phyloP scores from a whole-genome alignment of 2,329 filamentous ascomycete genomes.

The Aspergillus melleus region DNA sequence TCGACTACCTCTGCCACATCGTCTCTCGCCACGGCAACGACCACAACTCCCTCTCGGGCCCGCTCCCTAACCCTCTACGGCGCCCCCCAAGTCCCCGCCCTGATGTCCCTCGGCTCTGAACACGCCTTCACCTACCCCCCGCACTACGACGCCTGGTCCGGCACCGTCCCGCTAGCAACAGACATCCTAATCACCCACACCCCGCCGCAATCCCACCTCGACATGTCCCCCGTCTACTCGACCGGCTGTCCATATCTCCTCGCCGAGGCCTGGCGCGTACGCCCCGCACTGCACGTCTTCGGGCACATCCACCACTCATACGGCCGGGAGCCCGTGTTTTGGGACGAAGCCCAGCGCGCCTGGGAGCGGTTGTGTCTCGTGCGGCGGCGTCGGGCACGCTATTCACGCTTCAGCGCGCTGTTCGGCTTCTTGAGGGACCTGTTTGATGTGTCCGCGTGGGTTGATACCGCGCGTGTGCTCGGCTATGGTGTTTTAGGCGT shows the following conservation, averaged over 20 bases:
- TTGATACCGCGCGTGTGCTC: slow-evolving; percentile 52
- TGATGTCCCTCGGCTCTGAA: slow-evolving; percentile 65
- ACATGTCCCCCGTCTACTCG: slow-evolving; percentile 54
- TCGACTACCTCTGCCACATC: neutral
- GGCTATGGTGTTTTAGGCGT: slow-evolving; percentile 56
- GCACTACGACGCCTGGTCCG: slow-evolving; percentile 68
- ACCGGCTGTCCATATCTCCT: slow-evolving; percentile 72
- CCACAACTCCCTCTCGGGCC: slow-evolving; percentile 43
- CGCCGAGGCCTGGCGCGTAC: slow-evolving; percentile 70
- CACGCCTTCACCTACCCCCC: slow-evolving; percentile 77
- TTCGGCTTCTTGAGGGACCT: slow-evolving; percentile 37
- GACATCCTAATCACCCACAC: slow-evolving; percentile 82
- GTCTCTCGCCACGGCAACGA: neutral
- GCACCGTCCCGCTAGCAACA: slow-evolving; percentile 67
- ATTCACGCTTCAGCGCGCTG: slow-evolving; percentile 24
- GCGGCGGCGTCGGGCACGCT: slow-evolving; percentile 27
- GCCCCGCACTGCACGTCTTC: slow-evolving; percentile 76
- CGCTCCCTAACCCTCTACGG: slow-evolving; percentile 74
- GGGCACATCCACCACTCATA: slow-evolving; percentile 80
- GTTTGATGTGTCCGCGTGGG: slow-evolving; percentile 42
- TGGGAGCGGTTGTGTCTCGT: slow-evolving; percentile 66
- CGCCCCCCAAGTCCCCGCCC: slow-evolving; percentile 70
- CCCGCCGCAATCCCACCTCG: slow-evolving; percentile 72
- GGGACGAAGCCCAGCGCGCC: slow-evolving; percentile 69
- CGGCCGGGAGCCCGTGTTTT: slow-evolving; percentile 69